Percentiles rank a stretch among this genome's conserved stretches.
Conservation (phyloP, 441 rosid species). For the Corymbia calophylla region DNA sequence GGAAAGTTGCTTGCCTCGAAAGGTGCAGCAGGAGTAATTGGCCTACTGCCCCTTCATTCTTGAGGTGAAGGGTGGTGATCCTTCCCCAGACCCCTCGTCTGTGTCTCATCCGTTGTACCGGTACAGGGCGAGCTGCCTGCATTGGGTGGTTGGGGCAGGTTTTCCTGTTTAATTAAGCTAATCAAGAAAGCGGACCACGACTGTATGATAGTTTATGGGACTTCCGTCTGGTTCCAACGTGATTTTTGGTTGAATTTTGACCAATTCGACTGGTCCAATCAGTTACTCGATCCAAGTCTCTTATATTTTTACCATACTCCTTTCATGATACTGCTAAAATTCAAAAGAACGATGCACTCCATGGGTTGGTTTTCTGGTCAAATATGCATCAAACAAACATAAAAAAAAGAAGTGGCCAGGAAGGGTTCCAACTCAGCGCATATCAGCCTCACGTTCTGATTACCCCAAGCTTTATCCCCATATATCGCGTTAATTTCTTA, state of each 20-base stretch:
- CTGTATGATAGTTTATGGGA: neutral
- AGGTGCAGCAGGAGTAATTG: neutral
- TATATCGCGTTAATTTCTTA: neutral
- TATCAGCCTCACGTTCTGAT: constrained; percentile 12
- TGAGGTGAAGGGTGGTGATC: neutral
- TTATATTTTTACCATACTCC: neutral
- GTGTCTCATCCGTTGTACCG: neutral
- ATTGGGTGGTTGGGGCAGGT: neutral
- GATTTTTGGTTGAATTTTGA: neutral
- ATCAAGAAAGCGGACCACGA: neutral
- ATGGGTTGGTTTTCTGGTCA: neutral
- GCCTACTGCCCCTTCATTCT: neutral
- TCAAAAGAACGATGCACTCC: neutral
- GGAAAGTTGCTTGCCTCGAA: neutral
- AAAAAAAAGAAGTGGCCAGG: neutral
- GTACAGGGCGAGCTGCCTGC: neutral
- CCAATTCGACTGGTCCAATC: neutral
- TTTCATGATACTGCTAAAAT: neutral
- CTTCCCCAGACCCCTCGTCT: neutral
- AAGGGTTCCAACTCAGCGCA: neutral
- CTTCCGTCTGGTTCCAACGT: neutral
- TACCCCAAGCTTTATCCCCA: neutral
- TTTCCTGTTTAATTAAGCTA: neutral
- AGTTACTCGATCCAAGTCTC: neutral
- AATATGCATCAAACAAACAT: neutral